Evolutionary conservation across 2,329 filamentous ascomycete genomes (phyloP).

Genomic region (Penicillium sp.): DNA sequence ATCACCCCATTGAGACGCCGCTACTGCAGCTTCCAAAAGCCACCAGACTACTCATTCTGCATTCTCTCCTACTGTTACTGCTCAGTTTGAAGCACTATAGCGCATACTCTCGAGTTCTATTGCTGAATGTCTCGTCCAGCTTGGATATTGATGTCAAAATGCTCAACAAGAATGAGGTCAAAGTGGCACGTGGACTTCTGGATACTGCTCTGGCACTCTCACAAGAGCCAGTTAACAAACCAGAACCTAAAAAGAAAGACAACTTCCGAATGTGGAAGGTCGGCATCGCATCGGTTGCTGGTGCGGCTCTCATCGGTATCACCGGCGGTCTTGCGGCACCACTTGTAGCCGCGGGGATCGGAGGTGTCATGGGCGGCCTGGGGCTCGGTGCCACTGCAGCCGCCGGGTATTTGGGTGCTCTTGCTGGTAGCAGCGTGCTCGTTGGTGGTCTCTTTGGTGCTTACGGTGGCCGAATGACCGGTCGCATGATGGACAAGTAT

Average conservation of each 20-base stretch:
- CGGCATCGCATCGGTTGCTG: conserved; percentile 82
- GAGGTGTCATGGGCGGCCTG: conserved; percentile 73
- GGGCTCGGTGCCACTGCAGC: conserved; percentile 74
- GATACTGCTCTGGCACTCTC: conserved; percentile 75
- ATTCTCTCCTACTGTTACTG: conserved; percentile 70
- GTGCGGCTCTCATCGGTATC: conserved; percentile 80
- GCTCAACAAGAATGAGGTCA: conserved; percentile 70
- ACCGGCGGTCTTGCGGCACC: conserved; percentile 79
- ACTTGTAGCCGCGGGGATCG: conserved; percentile 75
- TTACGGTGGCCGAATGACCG: conserved; percentile 81
- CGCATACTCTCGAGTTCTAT: conserved; percentile 69
- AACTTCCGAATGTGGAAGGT: conserved; percentile 74
- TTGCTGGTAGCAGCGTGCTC: conserved; percentile 76
- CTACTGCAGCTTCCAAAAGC: conserved; percentile 46
- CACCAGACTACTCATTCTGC: conserved; percentile 66
- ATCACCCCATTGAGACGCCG: conserved; percentile 61
- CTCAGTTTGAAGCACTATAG: conserved; percentile 77
- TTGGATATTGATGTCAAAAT: conserved; percentile 66
- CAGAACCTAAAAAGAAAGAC: conserved; percentile 68
- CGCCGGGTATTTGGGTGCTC: conserved; percentile 74
- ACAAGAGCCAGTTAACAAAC: conserved; percentile 74
- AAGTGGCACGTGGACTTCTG: conserved; percentile 73
- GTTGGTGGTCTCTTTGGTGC: conserved; percentile 88
- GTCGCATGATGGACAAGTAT: conserved; percentile 86
- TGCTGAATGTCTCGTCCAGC: conserved; percentile 70